Base-by-base conservation (phyloP, 225 moss, liverwort and hornwort genomes). In the Polytrichum formosum region DNA sequence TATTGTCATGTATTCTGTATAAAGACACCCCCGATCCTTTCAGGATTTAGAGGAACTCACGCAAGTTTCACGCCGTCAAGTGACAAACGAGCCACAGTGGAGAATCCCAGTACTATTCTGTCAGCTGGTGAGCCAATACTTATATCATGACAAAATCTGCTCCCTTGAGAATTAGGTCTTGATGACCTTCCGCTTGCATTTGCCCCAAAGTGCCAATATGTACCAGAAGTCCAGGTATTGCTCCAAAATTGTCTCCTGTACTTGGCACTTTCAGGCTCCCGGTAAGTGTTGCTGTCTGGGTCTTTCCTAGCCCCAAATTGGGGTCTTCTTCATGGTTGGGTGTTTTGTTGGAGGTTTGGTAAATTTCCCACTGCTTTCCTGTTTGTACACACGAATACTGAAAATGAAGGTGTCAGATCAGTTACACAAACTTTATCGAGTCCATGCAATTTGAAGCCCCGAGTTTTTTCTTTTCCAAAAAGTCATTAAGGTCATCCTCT, bases 41-140 rank as follows among this genome's bases (percentile, higher is more conserved):
- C 1, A 31, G 31, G 30, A 13, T 54, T 77, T 33, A 4, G 28
- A 23, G 25, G 35, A 61, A 87, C 87, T 87, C 65, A 87, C 84
- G 84, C 87, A 74, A 84, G 35, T 67, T 84, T 87, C 9, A 87
- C 77, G n/a, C 84, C 79, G 26, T 77, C 73, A 16, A 87, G 62
- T 70, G 87, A 81, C 71, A 87, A 73, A 26, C 84, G 77, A 33
- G 81, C 87, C 63, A 65, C 81, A 61, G 81, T 75, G 26, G 87
- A 71, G 63, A 87, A 76, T 8, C 87, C 81, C 35, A 87, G 84
- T 76, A 72, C 79, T 64, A 75, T 21, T 84, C 84, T 82, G 70
- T 87, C 87, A 7, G 73, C 64, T 1, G 81, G 75, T 6, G 55
- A 81, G 26, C 87, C 87, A 67, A 84, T 33, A 72, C 19, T 60